phyloP scores from a whole-genome alignment of 2,329 filamentous ascomycete species.

The Fusarium brachygibbosum region DNA sequence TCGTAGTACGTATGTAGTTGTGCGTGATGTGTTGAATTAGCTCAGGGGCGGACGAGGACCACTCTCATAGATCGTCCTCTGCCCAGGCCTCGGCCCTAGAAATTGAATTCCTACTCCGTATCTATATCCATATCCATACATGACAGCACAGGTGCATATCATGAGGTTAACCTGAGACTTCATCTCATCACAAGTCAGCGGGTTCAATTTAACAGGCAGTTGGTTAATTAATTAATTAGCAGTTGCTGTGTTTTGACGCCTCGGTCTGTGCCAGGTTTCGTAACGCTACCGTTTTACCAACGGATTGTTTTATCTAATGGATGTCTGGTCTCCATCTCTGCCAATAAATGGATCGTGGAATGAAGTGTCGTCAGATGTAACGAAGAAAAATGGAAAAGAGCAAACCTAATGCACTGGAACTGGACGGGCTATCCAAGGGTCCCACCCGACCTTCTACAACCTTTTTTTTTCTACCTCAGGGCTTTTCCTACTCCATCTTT shows the following conservation, averaged over 20 bases:
- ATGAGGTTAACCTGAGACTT: constrained; percentile 13
- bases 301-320: constrained; percentile 25
- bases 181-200: background rate
- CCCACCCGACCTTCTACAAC: background rate
- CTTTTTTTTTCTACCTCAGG: constrained; percentile 5
- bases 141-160: constrained; percentile 3
- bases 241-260: constrained; percentile 21
- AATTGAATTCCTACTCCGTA: background rate
- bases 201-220: constrained; percentile 2
- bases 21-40: constrained; percentile 16
- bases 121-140: background rate
- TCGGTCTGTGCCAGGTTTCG: constrained; percentile 26
- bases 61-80: constrained; percentile 8
- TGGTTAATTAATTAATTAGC: background rate
- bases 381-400: background rate
- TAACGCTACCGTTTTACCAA: constrained; percentile 22
- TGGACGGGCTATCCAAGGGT: constrained; percentile 1
- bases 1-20: background rate
- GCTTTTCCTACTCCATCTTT: constrained; percentile 22
- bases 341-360: constrained; percentile 25
- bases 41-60: constrained; percentile 36
- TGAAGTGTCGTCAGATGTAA: constrained; percentile 30
- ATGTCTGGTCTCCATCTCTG: constrained; percentile 10
- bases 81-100: constrained; percentile 30
- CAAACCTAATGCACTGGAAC: constrained; percentile 5